Conservation (phyloP, 1,284 basidiomycete genomes). For the Malassezia obtusa region DNA sequence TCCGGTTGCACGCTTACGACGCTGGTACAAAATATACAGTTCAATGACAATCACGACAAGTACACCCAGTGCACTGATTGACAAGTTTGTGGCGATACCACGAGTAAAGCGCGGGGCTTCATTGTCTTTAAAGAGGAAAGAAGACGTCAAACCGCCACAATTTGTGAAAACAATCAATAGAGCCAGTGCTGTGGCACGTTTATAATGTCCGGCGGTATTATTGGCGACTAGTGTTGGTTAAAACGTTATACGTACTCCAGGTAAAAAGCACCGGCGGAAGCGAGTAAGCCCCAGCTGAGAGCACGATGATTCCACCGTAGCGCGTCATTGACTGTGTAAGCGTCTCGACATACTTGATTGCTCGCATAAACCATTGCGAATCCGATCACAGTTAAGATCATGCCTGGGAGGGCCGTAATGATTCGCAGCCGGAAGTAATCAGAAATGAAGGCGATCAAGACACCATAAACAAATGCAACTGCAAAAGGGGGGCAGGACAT, state of each 20-base stretch:
- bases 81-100: constrained; percentile 31
- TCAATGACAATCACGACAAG: constrained; percentile 25
- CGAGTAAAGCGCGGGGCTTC: constrained; percentile 25
- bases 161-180: constrained; percentile 36
- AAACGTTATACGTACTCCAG: constrained; percentile 9
- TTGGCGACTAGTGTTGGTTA: constrained; percentile 21
- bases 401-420: constrained; percentile 19
- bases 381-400: constrained; percentile 26
- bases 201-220: constrained; percentile 27
- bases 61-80: constrained; percentile 20
- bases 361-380: constrained; percentile 27
- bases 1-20: constrained; percentile 21
- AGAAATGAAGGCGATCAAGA: constrained; percentile 28
- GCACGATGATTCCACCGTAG: constrained; percentile 35
- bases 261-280: constrained; percentile 14
- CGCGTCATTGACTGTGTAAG: constrained; percentile 9
- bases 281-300: constrained; percentile 27
- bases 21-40: constrained; percentile 27
- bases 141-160: constrained; percentile 26
- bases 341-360: constrained; percentile 4
- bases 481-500: constrained; percentile 36
- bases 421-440: constrained; percentile 30
- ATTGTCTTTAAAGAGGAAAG: constrained; percentile 29
- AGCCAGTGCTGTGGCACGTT: constrained; percentile 31
- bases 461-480: constrained; percentile 29